Percentiles rank a stretch among this genome's conserved stretches.
phyloP scores from a whole-genome alignment of 768 basidiomycete genomes.

The Porphyrellus cyaneotinctus region DNA sequence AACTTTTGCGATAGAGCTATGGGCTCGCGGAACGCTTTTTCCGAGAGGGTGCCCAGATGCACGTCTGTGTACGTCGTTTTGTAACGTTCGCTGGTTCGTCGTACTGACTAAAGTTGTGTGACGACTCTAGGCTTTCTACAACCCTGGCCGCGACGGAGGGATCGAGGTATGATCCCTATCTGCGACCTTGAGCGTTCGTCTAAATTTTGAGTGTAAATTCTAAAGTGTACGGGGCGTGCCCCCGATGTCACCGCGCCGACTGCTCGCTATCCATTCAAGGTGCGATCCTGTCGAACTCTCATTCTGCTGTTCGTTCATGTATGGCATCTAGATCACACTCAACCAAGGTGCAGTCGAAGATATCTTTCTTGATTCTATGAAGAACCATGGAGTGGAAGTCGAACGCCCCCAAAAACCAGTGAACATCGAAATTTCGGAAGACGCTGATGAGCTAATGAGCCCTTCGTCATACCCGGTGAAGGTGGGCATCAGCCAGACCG shows the following conservation, averaged over 20 bases:
- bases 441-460: slow-evolving; percentile 36
- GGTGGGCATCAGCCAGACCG: slow-evolving; percentile 2
- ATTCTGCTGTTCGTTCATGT: neutral
- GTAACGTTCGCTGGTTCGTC: neutral
- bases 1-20: neutral
- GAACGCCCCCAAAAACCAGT: slow-evolving; percentile 35
- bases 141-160: slow-evolving; percentile 52
- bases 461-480: slow-evolving; percentile 31
- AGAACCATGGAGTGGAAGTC: slow-evolving; percentile 26
- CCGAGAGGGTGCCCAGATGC: slow-evolving; percentile 60
- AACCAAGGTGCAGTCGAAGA: slow-evolving; percentile 42
- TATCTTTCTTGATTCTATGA: slow-evolving; percentile 41
- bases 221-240: slow-evolving; percentile 57
- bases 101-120: neutral
- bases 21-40: slow-evolving; percentile 50
- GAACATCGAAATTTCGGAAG: slow-evolving; percentile 32
- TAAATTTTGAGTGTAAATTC: neutral
- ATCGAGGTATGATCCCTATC: slow-evolving; percentile 46
- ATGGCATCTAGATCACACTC: slow-evolving; percentile 29
- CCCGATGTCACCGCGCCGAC: slow-evolving; percentile 58
- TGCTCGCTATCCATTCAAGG: slow-evolving; percentile 72
- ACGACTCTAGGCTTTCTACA: slow-evolving; percentile 64
- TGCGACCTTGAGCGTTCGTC: neutral
- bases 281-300: slow-evolving; percentile 17
- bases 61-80: slow-evolving; percentile 58